A percentile compares a stretch with the other conserved stretches of the same genome.
Evolutionary conservation across 2,329 filamentous ascomycete species (phyloP).

Genomic region (Pleoardoris graminearum): DNA sequence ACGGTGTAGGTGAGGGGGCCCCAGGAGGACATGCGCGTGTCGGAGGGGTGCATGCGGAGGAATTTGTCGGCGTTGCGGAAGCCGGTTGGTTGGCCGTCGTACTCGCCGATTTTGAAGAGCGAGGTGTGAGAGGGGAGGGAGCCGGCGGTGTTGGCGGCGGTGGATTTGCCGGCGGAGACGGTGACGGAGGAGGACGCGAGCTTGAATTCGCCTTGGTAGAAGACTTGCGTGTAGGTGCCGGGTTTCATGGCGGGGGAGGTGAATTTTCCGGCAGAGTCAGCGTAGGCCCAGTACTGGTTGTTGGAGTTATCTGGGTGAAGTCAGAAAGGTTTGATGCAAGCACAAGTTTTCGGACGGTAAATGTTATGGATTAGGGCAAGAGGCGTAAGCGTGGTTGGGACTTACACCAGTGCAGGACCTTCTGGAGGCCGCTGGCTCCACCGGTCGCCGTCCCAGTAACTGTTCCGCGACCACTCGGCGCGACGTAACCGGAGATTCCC

Average conservation of each 20-base stretch:
- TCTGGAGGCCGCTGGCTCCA: slow-evolving; percentile 55
- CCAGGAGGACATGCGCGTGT: slow-evolving; percentile 66
- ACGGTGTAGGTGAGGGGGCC: slow-evolving; percentile 64
- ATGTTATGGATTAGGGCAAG: too few relatives aligned
- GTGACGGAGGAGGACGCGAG: slow-evolving; percentile 53
- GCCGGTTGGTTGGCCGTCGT: slow-evolving; percentile 62
- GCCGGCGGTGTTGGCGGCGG: slow-evolving; percentile 57
- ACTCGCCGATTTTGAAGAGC: slow-evolving; percentile 67
- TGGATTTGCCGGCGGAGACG: slow-evolving; percentile 56
- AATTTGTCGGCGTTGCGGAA: slow-evolving; percentile 70
- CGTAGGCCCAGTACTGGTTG: slow-evolving; percentile 68
- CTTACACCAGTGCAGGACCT: slow-evolving; percentile 63
- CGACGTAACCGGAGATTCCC: slow-evolving; percentile 61
- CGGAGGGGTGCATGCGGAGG: slow-evolving; percentile 69
- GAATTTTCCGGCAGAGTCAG: slow-evolving; percentile 59
- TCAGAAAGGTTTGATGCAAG: background rate
- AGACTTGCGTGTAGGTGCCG: slow-evolving; percentile 69
- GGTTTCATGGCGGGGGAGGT: slow-evolving; percentile 69
- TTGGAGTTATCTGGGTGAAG: slow-evolving; percentile 53
- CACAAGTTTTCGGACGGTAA: too few relatives aligned
- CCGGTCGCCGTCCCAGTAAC: slow-evolving; percentile 65
- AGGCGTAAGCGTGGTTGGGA: too few relatives aligned
- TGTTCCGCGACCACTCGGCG: slow-evolving; percentile 59
- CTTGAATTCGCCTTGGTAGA: slow-evolving; percentile 63
- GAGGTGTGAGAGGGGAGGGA: slow-evolving; percentile 54